Evolutionary conservation across 306 rosid species (phyloP), one percentile per base, ranked within the genome.

Genomic region (Nissolia schottii): DNA sequence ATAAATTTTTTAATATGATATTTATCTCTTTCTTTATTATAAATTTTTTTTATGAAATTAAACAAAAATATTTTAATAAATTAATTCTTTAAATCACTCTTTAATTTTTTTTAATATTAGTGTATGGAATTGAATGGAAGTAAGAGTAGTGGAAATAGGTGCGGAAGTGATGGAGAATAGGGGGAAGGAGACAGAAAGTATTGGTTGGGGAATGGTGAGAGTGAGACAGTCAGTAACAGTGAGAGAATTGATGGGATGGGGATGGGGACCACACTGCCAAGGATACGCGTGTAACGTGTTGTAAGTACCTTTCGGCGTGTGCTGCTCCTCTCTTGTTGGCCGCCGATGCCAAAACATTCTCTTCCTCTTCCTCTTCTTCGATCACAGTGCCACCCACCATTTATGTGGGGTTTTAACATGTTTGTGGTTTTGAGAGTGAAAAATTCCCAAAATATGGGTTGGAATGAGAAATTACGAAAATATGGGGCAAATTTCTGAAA

Each of bases 271-370:
- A 78, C 77, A 34, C 3, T n/a, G n/a, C 49, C 50, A 80, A 80
- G 15, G 61, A 55, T 63, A 68, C 62, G 79, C 84, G 81, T 80
- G 92, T 79, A 77, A 25, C 49, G 12, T 57, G 3, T 41, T 45
- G 10, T 31, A 12, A 0, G 4, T 2, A 3, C 76, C 92, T 85
- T 80, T 82, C 84, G 89, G 89, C 83, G 85, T 80, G 67, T 34
- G 70, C 35, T 23, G 12, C 48, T 43, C 10, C 12, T 29, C 41
- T 0, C 5, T 0, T 23, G 23, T 28, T 62, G 19, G 53, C 54
- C 61, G 68, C 48, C 40, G 68, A 31, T 76, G 16, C 13, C 11
- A 14, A 74, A 5, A 54, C 69, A 55, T 57, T 76, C 70, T 16
- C 43, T 43, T 58, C 3, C 18, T n/a, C 64, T 34, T 68, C 38